Evolutionary conservation across 306 rosid species (phyloP).

Genomic region (Corylus americana): DNA sequence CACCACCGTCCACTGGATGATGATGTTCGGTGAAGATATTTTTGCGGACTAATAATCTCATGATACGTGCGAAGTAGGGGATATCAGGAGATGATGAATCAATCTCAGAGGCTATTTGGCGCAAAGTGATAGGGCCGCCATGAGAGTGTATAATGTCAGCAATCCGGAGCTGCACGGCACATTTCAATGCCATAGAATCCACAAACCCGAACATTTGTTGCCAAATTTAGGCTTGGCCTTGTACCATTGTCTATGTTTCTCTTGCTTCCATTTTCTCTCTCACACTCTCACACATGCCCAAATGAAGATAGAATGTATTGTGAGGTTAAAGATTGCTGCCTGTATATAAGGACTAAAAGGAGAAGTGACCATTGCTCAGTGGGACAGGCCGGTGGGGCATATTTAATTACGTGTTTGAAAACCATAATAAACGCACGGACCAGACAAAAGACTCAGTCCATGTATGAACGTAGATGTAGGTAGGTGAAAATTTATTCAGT

Average conservation of each 20-base stretch:
- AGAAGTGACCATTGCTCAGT: too few species aligned
- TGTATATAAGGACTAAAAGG: too few species aligned
- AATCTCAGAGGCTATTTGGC: slow-evolving; percentile 29
- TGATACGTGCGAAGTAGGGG: slow-evolving; percentile 39
- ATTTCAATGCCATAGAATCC: slow-evolving; percentile 45
- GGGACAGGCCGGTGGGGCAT: too few species aligned
- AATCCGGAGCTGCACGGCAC: slow-evolving; percentile 42
- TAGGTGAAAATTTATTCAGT: too few species aligned
- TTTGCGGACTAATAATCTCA: slow-evolving; percentile 33
- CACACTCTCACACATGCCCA: neutral
- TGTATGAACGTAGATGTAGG: too few species aligned
- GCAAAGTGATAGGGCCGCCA: slow-evolving; percentile 24
- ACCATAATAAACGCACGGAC: too few species aligned
- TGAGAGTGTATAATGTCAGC: slow-evolving; percentile 44
- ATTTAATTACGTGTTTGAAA: too few species aligned
- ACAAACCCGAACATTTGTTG: slow-evolving; percentile 38
- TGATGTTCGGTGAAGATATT: slow-evolving; percentile 32
- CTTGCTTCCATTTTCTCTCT: slow-evolving; percentile 17
- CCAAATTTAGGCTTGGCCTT: slow-evolving; percentile 52
- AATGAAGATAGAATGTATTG: neutral
- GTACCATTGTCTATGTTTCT: slow-evolving; percentile 11
- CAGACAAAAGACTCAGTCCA: too few species aligned
- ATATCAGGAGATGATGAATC: slow-evolving; percentile 24
- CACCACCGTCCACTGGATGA: slow-evolving; percentile 8
- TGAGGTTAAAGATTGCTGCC: too few species aligned